phyloP scores from a whole-genome alignment of 192 early-diverging fungal genomes.

The Chytriomyces sp. region DNA sequence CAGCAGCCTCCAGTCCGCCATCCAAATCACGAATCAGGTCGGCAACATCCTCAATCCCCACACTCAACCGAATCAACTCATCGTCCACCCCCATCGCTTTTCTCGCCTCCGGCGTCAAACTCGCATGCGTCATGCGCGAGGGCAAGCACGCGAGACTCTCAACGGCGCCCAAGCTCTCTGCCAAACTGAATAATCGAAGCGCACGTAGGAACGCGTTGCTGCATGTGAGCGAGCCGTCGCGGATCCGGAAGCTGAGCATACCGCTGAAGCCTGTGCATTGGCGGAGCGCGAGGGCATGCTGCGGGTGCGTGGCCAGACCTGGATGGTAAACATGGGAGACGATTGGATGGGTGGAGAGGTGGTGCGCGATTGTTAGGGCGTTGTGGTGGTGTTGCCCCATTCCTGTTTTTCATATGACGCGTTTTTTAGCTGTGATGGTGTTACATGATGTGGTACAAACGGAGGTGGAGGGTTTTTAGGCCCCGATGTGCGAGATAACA shows the following conservation, averaged over 20 bases:
- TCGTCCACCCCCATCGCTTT: slow-evolving; percentile 86
- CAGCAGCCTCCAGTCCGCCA: slow-evolving; percentile 62
- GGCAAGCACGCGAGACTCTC: slow-evolving; percentile 95
- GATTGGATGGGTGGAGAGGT: slow-evolving; percentile 66
- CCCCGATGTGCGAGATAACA: slow-evolving; percentile 94
- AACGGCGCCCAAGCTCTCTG: slow-evolving; percentile 96
- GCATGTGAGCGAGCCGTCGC: slow-evolving; percentile 69
- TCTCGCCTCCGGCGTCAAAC: slow-evolving; percentile 84
- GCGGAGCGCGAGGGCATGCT: slow-evolving; percentile 85
- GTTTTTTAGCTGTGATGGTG: not conserved
- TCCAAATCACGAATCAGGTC: slow-evolving; percentile 82
- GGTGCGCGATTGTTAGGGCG: slow-evolving; percentile 81
- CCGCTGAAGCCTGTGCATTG: slow-evolving; percentile 95
- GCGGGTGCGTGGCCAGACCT: slow-evolving; percentile 85
- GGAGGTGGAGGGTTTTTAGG: slow-evolving; percentile 91
- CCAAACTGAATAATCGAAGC: slow-evolving; percentile 85
- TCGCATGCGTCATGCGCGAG: slow-evolving; percentile 94
- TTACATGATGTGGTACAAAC: slow-evolving; percentile 38
- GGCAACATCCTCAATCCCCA: slow-evolving; percentile 91
- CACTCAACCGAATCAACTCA: slow-evolving; percentile 85
- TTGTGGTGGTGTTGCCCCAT: slow-evolving; percentile 90
- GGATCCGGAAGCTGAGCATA: slow-evolving; percentile 94
- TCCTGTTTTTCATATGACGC: not conserved
- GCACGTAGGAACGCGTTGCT: slow-evolving; percentile 83
- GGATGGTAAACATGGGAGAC: slow-evolving; percentile 93